Evolutionary conservation across 2,329 filamentous ascomycete species (phyloP).

Genomic region (Aciculosporium take): DNA sequence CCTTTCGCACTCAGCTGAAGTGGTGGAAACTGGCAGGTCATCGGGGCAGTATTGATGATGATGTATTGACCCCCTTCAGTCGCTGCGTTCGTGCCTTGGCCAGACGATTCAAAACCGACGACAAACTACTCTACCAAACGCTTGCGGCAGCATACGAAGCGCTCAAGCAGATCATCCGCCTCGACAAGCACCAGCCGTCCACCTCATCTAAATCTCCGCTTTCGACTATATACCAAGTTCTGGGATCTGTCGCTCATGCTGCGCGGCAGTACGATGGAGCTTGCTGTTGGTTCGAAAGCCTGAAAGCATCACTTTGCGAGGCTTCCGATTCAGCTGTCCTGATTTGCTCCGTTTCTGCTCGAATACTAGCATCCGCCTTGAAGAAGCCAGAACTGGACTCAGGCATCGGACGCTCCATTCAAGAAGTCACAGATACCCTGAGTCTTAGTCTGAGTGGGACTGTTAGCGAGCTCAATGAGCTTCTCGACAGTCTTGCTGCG

Average conservation of each 20-base stretch:
- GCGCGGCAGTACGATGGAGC: constrained; percentile 35
- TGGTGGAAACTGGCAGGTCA: constrained; percentile 54
- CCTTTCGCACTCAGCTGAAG: constrained; percentile 43
- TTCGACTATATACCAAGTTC: constrained; percentile 34
- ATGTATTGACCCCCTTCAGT: constrained; percentile 50
- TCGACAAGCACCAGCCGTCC: constrained; percentile 19
- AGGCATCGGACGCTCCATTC: constrained; percentile 27
- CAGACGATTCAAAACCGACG: constrained; percentile 31
- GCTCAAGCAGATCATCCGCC: constrained; percentile 19
- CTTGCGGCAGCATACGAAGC: constrained; percentile 18
- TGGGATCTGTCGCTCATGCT: constrained; percentile 35
- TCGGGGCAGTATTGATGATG: constrained; percentile 44
- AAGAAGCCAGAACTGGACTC: constrained; percentile 25
- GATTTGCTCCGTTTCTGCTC: constrained; percentile 38
- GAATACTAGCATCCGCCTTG: constrained; percentile 39
- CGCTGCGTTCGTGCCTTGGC: constrained; percentile 48
- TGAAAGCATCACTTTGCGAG: constrained; percentile 24
- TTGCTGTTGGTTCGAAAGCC: constrained; percentile 37
- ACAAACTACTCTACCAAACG: constrained; percentile 23
- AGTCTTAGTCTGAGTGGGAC: constrained; percentile 47
- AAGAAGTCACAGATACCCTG: constrained; percentile 37
- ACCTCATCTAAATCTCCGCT: constrained; percentile 29
- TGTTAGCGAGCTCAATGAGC: constrained; percentile 43
- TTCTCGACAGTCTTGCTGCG: constrained; percentile 41
- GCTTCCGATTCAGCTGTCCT: constrained; percentile 32